Base-by-base conservation (phyloP, 116 monocot genomes). In the Papilionanthe hybrid region DNA sequence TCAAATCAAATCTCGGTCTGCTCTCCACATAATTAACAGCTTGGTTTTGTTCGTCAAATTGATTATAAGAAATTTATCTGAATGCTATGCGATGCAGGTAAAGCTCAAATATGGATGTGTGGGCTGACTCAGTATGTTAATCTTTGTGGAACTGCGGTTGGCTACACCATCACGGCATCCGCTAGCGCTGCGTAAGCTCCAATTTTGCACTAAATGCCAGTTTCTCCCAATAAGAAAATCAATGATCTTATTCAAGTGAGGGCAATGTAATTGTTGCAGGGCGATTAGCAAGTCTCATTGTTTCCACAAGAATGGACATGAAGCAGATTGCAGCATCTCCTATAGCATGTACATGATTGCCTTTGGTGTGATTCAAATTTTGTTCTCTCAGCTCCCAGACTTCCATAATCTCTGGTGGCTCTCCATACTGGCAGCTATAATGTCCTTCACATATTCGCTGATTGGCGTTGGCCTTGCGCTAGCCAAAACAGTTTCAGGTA, bases 121-220 rank as follows among this genome's bases (percentile, higher is more conserved):
- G 93, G 90, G 8, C 19, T 89, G n/a, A 88, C 81, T n/a, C 96
- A 96, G 63, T 96, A 93, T 69, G 53, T 84, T 37, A 96, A 91
- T 72, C 85, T 96, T 2, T 80, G 85, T 13, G 96, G 96, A 11
- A 82, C 85, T 3, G 77, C 90, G 47, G 84, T 96, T 57, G 96
- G 96, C 0, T 96, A 93, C 89, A 91, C 90, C 22, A 93, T 96
- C 58, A 91, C 96, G 0, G 91, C 90, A 41, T 88, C 90, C 25
- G 91, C 86, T 50, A 93, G 93, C 77, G 91, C 92, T 13, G 93
- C 85, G 93, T 96, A 86, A 89, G 3, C 29, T 37, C 5, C n/a
- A 20, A 3, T 73, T 37, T 15, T 37, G 17, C 15, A 71, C 9
- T 37, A 11, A 71, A 22, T 13, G 13, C 12, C 71, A 11, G 10